These are phyloP conservation scores for Cryptococcus wingfieldii DNA, from an alignment of 1,284 basidiomycete species.

Conservation along the genomic window DNA sequence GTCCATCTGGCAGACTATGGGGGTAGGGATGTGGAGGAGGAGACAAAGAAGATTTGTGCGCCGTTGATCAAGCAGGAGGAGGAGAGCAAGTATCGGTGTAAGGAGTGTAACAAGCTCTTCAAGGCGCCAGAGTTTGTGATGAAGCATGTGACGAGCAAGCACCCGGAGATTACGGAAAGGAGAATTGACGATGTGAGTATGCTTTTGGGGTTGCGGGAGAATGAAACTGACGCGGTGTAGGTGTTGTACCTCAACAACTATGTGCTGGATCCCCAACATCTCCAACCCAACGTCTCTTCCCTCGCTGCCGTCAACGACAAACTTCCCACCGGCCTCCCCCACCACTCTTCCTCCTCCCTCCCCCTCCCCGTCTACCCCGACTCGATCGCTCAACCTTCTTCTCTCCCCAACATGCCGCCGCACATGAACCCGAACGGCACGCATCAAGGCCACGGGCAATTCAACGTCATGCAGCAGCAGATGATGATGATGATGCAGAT, in stretches of 20 bases:
- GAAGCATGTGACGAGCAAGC: slow-evolving; percentile 88
- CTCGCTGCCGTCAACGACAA: slow-evolving; percentile 46
- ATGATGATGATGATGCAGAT: slow-evolving; percentile 50
- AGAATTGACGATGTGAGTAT: slow-evolving; percentile 45
- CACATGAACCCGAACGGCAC: slow-evolving; percentile 4
- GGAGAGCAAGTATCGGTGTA: slow-evolving; percentile 90
- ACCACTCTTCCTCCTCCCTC: not conserved
- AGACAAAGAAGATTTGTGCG: slow-evolving; percentile 70
- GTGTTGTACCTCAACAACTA: slow-evolving; percentile 87
- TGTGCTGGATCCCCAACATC: slow-evolving; percentile 83
- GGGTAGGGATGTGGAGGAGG: slow-evolving; percentile 85
- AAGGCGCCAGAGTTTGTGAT: slow-evolving; percentile 91
- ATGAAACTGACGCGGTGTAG: slow-evolving; percentile 48
- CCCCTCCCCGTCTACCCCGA: not conserved
- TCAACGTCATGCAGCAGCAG: slow-evolving; percentile 46
- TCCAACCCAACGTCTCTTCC: slow-evolving; percentile 59
- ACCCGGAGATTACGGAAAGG: slow-evolving; percentile 63
- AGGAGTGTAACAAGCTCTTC: slow-evolving; percentile 90
- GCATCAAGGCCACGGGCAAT: slow-evolving; percentile 7
- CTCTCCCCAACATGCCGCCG: not conserved
- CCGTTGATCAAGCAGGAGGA: slow-evolving; percentile 87
- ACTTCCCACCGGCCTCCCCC: slow-evolving; percentile 6
- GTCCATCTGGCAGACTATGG: slow-evolving; percentile 61
- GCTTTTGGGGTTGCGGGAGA: not conserved
- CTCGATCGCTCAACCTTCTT: not conserved